Evolutionary conservation across 495 filamentous ascomycete species (phyloP), one percentile per base, ranked within the genome.

Genomic region (Aspergillus hancockii): DNA sequence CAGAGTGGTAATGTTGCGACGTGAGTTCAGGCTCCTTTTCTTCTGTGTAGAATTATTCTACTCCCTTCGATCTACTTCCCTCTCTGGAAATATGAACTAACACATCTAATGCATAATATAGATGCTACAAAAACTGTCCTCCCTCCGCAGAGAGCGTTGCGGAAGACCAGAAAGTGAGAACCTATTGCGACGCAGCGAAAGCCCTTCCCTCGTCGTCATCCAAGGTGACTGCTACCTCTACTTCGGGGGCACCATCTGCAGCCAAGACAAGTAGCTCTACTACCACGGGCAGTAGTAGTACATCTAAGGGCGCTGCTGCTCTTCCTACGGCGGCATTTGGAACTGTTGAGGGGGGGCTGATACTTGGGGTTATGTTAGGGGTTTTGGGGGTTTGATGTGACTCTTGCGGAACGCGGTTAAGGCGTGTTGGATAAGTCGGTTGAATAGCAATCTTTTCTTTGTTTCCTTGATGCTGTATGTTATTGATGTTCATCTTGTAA

Each of bases 111-210:
- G 19, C 28, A 45, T 54, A 12, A 57, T 3, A 56, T 10, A 70
- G 68, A 47, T 78, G 75, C 60, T 78, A 78, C 67, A 72, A 73
- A 60, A 74, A 75, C 55, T 78, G 75, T 52, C 74, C 75, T 50
- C 49, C 50, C 50, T 55, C 55, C 54, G 68, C 58, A 41, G 62
- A 61, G 34, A 49, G 59, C 57, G 61, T 63, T 23, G 65, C 70
- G 49, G 18, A 66, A 47, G 3, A 14, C 8, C 67, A 64, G 43
- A 64, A 62, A n/a, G 59, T 63, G 19, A 45, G 57, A 32, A 63
- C 66, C 25, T 74, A 73, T 64, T 78, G 75, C 36, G 60, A 65
- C 55, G 75, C 75, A 4, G 69, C 64, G 21, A 67, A 67, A 10
- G 71, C 71, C 14, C 41, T 45, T 14, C 41, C 41, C 41, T 45